Base-by-base conservation (phyloP, 345 rosid genomes). In the Rhizophora mangle region DNA sequence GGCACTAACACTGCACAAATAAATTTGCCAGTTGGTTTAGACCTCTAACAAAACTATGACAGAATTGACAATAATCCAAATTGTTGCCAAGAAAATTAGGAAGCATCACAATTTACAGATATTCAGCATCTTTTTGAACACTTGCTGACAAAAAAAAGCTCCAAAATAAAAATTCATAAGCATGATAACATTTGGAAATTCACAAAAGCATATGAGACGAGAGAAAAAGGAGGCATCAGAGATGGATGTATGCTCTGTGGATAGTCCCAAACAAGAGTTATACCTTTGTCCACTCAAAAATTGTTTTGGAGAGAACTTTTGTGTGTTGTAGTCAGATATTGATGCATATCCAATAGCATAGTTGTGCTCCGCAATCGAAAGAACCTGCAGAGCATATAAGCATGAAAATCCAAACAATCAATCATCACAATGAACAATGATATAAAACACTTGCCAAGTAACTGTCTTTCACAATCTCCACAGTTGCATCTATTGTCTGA, bases 391-490 rank as follows among this genome's bases (percentile, higher is more conserved):
- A 22, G n/a, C 26, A 32, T 4, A 64, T 62, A 43, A 68, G 64
- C 6, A 62, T 21, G 62, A 63, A 68, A 60, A 46, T 47, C n/a
- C 43, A 22, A 8, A 18, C 61, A 74, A 63, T 58, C 34, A 26
- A 60, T 71, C 59, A 68, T 55, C 70, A 53, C 47, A 43, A 32
- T 16, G 22, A 63, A 46, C 49, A 67, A 39, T 21, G 36, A 51
- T 68, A 60, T 62, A 46, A 20, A 68, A 49, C 3, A 84, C 91
- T 82, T 83, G 76, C 99, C 97, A 95, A 74, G 85, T 95, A 92
- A 78, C 90, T 85, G 80, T 92, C 99, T 80, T 95, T 95, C 79
- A 88, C 96, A 73, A 95, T 88, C 88, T 95, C 99, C 64, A 95
- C 96, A 69, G 86, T 67, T 61, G 96, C 93, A 75, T 74, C 82